Evolutionary conservation across 108 stramenopile species (phyloP), one percentile per base, ranked within the genome.

Genomic region (Discostella stelligeroides): DNA sequence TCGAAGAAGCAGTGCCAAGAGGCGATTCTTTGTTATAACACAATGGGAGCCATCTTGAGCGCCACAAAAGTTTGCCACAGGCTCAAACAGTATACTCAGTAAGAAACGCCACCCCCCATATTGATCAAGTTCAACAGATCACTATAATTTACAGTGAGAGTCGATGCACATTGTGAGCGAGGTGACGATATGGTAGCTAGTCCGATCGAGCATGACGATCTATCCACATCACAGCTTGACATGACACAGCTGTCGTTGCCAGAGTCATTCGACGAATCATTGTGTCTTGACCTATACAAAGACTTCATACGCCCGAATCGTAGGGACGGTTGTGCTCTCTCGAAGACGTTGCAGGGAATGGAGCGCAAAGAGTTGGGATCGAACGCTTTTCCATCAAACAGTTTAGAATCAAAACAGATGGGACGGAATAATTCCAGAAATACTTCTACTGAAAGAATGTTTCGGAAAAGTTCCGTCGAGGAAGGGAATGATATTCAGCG

Each of bases 221-320:
- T 13, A 54, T 76, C 68, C 18, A 40, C 45, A 12, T 55, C 54
- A 27, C 60, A 66, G 64, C 71, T 72, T 5, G 58, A 68, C 38
- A 39, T 68, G 29, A 68, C 68, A 15, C 53, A 50, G 21, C 51
- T 79, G 34, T 79, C 79, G 13, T 57, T 81, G 62, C 80, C 80
- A 28, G 75, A 72, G 21, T 72, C 75, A 24, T 80, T 80, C 30
- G 79, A 75, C 45, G 73, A 80, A 17, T 58, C 64, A 25, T 24
- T 75, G 15, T 67, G 66, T 38, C 60, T 68, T 53, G 75, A 68
- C 30, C 42, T 75, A 15, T 68, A 68, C 67, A 75, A 75, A 23
- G 59, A 74, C 43, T 25, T 66, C 24, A 47, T 38, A 53, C 48
- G 11, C 47, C 63, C 49, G 29, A 51, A 47, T 24, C 37, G 24